Percentiles rank a stretch among this genome's conserved stretches.
phyloP scores from a whole-genome alignment of 2,329 filamentous ascomycete species.

The Nemania sp. region DNA sequence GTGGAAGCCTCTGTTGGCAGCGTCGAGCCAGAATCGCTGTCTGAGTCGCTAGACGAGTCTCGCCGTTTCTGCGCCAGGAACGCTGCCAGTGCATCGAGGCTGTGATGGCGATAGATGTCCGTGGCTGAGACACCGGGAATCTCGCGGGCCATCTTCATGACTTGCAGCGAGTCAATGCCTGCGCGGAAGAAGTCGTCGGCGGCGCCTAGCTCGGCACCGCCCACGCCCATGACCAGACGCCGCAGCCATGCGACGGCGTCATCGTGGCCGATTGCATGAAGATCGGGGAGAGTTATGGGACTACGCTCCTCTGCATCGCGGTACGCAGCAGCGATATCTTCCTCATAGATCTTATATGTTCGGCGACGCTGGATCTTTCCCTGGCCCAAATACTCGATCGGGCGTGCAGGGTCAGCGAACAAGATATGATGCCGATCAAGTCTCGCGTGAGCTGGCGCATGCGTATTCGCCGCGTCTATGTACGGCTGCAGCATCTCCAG shows the following conservation, averaged over 20 bases:
- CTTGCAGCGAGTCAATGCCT: conserved; percentile 7
- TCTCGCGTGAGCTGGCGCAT: neutral
- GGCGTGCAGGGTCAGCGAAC: neutral
- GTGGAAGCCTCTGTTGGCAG: conserved; percentile 1
- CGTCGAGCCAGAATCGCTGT: neutral
- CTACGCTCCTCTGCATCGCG: neutral
- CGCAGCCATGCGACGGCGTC: neutral
- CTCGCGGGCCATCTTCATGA: conserved; percentile 5
- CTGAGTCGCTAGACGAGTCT: conserved; percentile 1
- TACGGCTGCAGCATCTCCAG: neutral
- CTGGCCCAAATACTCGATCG: conserved; percentile 5
- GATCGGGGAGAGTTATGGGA: neutral
- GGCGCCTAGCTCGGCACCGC: neutral
- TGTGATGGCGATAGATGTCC: neutral
- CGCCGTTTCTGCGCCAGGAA: neutral
- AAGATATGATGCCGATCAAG: neutral
- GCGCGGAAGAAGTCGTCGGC: conserved; percentile 7
- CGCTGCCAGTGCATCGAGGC: neutral
- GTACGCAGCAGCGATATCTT: neutral
- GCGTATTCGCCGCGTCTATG: conserved; percentile 1
- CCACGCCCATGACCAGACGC: neutral
- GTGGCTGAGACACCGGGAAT: neutral
- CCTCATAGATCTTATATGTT: conserved; percentile 1
- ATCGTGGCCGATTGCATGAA: neutral
- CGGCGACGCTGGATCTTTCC: conserved; percentile 5